phyloP scores from a whole-genome alignment of 768 basidiomycete species.

The Lactarius pseudohatsudake region DNA sequence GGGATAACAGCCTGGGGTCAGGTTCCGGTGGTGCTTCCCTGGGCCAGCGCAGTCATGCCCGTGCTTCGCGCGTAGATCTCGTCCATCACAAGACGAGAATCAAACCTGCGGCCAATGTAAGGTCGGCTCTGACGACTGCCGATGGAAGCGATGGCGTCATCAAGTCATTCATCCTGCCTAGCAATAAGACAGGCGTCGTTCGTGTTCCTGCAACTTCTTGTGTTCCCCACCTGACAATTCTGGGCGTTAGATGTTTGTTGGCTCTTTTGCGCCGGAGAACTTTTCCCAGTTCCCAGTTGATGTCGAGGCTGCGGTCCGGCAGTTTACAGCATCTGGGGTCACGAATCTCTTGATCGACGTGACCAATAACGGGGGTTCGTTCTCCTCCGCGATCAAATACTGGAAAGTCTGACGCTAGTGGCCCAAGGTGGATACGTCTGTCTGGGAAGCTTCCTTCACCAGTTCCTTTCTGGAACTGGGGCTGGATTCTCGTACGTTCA shows the following conservation, averaged over 20 bases:
- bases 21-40: neutral
- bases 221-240: neutral
- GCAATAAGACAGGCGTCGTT: conserved; percentile 59
- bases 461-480: conserved; percentile 51
- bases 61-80: neutral
- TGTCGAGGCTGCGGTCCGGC: conserved; percentile 43
- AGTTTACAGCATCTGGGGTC: conserved; percentile 50
- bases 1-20: conserved; percentile 40
- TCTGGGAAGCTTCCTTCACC: conserved; percentile 60
- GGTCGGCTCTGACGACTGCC: conserved; percentile 47
- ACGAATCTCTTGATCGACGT: conserved; percentile 56
- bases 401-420: neutral
- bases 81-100: conserved; percentile 37
- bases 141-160: conserved; percentile 52
- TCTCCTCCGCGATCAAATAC: neutral
- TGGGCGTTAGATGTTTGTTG: conserved; percentile 52
- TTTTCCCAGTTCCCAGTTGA: conserved; percentile 54
- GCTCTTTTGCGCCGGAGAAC: conserved; percentile 51
- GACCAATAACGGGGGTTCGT: conserved; percentile 59
- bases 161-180: conserved; percentile 55
- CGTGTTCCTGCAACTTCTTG: conserved; percentile 29
- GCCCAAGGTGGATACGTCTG: conserved; percentile 55
- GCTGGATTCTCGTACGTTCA: conserved; percentile 51
- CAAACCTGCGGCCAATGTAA: conserved; percentile 47
- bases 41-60: conserved; percentile 37